Conservation (phyloP, 2,329 filamentous ascomycete genomes). For the Mollisiaceae sp. region DNA sequence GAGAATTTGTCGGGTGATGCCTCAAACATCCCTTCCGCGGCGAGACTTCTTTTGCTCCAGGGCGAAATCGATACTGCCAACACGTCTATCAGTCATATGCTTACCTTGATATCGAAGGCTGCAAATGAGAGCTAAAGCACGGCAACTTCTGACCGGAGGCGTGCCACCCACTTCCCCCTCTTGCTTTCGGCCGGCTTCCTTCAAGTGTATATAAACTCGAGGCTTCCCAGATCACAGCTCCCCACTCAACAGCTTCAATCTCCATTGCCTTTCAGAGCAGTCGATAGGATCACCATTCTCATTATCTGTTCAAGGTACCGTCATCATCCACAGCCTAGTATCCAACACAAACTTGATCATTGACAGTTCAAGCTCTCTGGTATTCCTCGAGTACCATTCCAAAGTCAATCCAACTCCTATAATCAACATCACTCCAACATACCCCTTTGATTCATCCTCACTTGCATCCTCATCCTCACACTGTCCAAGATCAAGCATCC, state of each 20-base stretch:
- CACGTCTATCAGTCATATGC: neutral
- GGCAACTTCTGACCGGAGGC: neutral
- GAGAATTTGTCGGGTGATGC: neutral
- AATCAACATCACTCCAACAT: neutral
- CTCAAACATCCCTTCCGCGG: neutral
- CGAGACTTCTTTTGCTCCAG: neutral
- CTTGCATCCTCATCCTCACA: neutral
- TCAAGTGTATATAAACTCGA: conserved; percentile 1
- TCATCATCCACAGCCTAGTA: neutral
- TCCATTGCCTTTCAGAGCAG: too few relatives aligned
- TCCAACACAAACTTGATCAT: neutral
- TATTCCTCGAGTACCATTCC: neutral
- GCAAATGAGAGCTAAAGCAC: neutral
- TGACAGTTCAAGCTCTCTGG: neutral
- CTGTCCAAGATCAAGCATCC: neutral
- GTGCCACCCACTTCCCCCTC: neutral
- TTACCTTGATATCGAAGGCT: neutral
- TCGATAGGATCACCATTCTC: too few relatives aligned
- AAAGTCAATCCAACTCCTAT: neutral
- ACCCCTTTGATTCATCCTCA: neutral
- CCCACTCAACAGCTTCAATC: neutral
- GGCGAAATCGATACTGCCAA: neutral
- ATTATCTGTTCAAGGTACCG: neutral
- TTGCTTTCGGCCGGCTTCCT: neutral
- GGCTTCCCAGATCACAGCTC: neutral